phyloP scores from a whole-genome alignment of 345 rosid genomes.

The Melastoma malabathricum region DNA sequence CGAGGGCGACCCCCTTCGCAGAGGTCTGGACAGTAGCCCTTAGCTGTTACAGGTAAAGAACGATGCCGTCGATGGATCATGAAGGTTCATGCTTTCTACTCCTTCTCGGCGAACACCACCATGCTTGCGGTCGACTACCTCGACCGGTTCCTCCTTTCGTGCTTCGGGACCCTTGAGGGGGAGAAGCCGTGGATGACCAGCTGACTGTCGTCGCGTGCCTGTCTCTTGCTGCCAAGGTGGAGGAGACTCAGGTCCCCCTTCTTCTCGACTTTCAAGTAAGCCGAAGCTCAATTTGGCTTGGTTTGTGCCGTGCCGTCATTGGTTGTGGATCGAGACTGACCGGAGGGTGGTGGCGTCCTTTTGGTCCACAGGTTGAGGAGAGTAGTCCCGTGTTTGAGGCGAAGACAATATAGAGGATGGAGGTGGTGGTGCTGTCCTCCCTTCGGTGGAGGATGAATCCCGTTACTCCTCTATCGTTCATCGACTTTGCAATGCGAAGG shows the following conservation, averaged over 20 bases:
- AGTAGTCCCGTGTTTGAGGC: slow-evolving; percentile 36
- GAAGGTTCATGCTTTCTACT: slow-evolving; percentile 22
- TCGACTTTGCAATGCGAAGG: slow-evolving; percentile 46
- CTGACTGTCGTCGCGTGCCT: slow-evolving; percentile 61
- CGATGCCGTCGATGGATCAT: slow-evolving; percentile 29
- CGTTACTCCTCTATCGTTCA: slow-evolving; percentile 49
- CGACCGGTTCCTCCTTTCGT: slow-evolving; percentile 40
- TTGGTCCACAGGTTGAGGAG: slow-evolving; percentile 35
- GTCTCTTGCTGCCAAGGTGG: slow-evolving; percentile 47
- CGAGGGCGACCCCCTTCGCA: slow-evolving; percentile 2
- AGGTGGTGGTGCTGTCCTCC: slow-evolving; percentile 54
- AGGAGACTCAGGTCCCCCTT: slow-evolving; percentile 37
- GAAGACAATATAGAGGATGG: slow-evolving; percentile 35
- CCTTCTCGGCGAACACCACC: slow-evolving; percentile 46
- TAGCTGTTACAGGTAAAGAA: slow-evolving; percentile 26
- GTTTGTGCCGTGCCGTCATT: too few relatives aligned
- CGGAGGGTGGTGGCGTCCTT: too few relatives aligned
- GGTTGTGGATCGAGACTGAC: too few relatives aligned
- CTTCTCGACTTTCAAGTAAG: slow-evolving; percentile 51
- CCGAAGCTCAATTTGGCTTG: not conserved
- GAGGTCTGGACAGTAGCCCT: slow-evolving; percentile 14
- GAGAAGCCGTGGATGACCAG: slow-evolving; percentile 66
- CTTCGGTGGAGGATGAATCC: slow-evolving; percentile 78
- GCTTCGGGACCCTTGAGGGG: slow-evolving; percentile 15
- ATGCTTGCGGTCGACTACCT: slow-evolving; percentile 56